A percentile compares a stretch with the other conserved stretches of the same genome.
phyloP scores from a whole-genome alignment of 2,329 filamentous ascomycete genomes.

The Verticillium tricorpus region DNA sequence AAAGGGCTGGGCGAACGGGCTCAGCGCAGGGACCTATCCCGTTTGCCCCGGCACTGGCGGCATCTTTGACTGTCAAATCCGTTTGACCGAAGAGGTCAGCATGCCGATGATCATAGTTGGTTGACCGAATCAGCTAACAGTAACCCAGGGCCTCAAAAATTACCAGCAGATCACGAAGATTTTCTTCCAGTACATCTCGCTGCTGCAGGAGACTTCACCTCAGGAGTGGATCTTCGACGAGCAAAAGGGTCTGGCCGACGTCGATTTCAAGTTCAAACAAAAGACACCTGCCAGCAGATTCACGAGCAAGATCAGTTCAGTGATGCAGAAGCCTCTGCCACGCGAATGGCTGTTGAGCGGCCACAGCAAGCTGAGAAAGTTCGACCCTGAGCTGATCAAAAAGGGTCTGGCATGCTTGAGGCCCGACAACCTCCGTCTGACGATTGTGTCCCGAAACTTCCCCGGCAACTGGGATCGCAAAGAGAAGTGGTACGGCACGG shows the following conservation, averaged over 20 bases:
- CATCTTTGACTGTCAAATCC: constrained; percentile 74
- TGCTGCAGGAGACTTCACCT: constrained; percentile 74
- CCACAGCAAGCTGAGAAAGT: constrained; percentile 69
- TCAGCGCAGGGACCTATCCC: constrained; percentile 71
- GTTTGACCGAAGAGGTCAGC: constrained; percentile 73
- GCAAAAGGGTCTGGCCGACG: constrained; percentile 82
- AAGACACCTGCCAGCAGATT: constrained; percentile 88
- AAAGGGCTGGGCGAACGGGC: constrained; percentile 82
- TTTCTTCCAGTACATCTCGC: constrained; percentile 86
- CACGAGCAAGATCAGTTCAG: constrained; percentile 75
- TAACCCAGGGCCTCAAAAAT: constrained; percentile 59
- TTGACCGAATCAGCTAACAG: not conserved
- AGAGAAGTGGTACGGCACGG: constrained; percentile 97
- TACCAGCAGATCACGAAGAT: constrained; percentile 79
- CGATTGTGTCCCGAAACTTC: constrained; percentile 75
- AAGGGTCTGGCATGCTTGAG: constrained; percentile 68
- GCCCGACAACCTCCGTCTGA: constrained; percentile 86
- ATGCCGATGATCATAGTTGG: not conserved
- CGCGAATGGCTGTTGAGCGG: constrained; percentile 86
- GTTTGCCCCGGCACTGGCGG: constrained; percentile 74
- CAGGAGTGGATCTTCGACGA: constrained; percentile 94
- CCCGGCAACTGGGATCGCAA: constrained; percentile 82
- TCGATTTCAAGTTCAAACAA: constrained; percentile 92
- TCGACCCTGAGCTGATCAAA: constrained; percentile 72
- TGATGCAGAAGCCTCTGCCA: constrained; percentile 89